A percentile compares a stretch with the other conserved stretches of the same genome.
Evolutionary conservation across 2,329 filamentous ascomycete genomes (phyloP).

Genomic region (Plectosphaerella plurivora): DNA sequence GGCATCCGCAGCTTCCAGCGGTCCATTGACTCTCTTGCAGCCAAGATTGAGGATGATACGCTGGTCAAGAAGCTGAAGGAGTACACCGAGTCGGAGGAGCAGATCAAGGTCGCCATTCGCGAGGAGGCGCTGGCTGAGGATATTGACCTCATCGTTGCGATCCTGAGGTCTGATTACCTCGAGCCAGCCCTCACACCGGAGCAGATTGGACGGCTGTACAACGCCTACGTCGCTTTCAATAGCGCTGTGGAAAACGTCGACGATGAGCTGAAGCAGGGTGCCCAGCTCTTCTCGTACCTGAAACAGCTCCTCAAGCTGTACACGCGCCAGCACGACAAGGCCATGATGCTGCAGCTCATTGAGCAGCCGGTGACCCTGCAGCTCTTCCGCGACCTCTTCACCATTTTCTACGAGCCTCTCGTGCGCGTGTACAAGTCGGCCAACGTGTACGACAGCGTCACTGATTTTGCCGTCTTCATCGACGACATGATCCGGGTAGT

Average conservation of each 20-base stretch:
- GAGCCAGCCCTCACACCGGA: constrained; percentile 65
- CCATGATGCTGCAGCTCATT: constrained; percentile 93
- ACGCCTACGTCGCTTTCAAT: constrained; percentile 95
- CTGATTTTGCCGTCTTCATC: constrained; percentile 88
- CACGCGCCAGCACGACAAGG: constrained; percentile 87
- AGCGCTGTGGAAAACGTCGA: constrained; percentile 89
- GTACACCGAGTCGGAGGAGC: constrained; percentile 73
- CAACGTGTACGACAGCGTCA: constrained; percentile 96
- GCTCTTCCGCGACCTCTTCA: constrained; percentile 92
- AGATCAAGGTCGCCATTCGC: constrained; percentile 69
- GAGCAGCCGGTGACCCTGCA: constrained; percentile 97
- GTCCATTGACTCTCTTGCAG: constrained; percentile 72
- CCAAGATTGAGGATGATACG: constrained; percentile 75
- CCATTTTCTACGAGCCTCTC: constrained; percentile 97
- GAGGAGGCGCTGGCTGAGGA: constrained; percentile 68
- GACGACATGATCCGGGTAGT: constrained; percentile 84
- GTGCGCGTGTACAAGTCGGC: constrained; percentile 97
- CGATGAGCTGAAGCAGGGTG: constrained; percentile 81
- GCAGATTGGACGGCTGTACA: constrained; percentile 83
- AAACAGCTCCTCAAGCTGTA: constrained; percentile 93
- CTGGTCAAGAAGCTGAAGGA: constrained; percentile 77
- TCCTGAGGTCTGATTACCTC: constrained; percentile 75
- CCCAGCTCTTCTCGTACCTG: constrained; percentile 87
- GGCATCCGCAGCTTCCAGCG: constrained; percentile 83
- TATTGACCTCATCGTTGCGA: constrained; percentile 79